Conservation (phyloP, 169 alveolate species). For the Blepharisma undulans region DNA sequence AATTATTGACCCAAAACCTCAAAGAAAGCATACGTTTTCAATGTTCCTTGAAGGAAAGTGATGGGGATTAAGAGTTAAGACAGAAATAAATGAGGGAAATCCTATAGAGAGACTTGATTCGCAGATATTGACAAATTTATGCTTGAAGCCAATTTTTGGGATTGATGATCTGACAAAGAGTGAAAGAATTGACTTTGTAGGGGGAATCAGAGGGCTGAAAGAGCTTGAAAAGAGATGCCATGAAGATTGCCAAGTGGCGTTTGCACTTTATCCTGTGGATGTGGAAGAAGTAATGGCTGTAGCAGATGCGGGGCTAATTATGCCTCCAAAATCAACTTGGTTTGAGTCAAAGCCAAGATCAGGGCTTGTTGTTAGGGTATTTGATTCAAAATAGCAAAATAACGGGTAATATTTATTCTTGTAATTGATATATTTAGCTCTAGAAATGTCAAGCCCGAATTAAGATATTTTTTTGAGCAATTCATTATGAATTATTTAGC, state of each 20-base stretch:
- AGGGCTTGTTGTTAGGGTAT: conserved; percentile 56
- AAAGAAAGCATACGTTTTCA: conserved; percentile 8
- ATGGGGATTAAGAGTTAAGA: conserved; percentile 43
- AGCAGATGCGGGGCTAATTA: conserved; percentile 59
- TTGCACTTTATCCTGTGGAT: conserved; percentile 58
- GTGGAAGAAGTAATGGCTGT: conserved; percentile 59
- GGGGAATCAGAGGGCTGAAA: conserved; percentile 62
- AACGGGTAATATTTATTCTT: too few species aligned
- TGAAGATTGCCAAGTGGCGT: conserved; percentile 58
- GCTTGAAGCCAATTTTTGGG: conserved; percentile 47
- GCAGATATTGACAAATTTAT: conserved; percentile 37
- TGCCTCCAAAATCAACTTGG: conserved; percentile 76
- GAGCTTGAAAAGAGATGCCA: conserved; percentile 39
- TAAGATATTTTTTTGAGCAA: too few species aligned
- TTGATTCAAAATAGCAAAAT: neutral
- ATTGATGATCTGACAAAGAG: conserved; percentile 49
- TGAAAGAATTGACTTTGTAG: conserved; percentile 66
- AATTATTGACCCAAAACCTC: conserved; percentile 28
- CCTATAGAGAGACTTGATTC: conserved; percentile 42
- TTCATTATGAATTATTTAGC: too few species aligned
- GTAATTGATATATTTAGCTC: too few species aligned
- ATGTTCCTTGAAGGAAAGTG: conserved; percentile 52
- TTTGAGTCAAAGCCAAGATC: conserved; percentile 67
- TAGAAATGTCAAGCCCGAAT: too few species aligned
- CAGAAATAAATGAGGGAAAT: conserved; percentile 30